phyloP scores from a whole-genome alignment of 352 stramenopile genomes.

The Elongisporangium senticosum region DNA sequence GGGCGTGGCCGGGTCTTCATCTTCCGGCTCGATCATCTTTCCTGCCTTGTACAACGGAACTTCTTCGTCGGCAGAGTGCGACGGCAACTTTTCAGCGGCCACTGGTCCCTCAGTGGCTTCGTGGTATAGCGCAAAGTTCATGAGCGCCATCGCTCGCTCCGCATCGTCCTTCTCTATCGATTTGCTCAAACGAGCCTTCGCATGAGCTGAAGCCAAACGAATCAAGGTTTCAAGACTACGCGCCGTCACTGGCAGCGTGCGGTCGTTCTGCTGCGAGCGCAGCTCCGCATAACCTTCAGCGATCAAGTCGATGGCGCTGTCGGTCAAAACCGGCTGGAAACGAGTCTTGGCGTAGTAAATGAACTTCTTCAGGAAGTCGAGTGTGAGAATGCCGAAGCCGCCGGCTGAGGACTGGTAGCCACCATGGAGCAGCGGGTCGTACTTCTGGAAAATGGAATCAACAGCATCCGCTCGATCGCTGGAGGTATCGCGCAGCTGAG shows the following conservation, averaged over 20 bases:
- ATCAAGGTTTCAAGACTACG: conserved; percentile 99
- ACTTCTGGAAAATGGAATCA: conserved; percentile 90
- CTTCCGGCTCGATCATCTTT: conserved; percentile 11
- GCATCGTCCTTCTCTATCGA: conserved; percentile 80
- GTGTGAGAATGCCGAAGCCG: conserved; percentile 84
- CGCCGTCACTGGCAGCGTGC: conserved; percentile 95
- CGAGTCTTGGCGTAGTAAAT: conserved; percentile 98
- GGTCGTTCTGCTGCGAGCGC: conserved; percentile 91
- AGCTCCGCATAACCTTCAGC: conserved; percentile 97
- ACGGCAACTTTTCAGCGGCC: not conserved
- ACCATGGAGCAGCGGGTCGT: conserved; percentile 84
- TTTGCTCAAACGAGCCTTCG: conserved; percentile 93
- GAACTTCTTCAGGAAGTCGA: conserved; percentile 99
- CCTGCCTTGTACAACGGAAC: conserved; percentile 6
- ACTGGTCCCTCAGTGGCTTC: conserved; percentile 61
- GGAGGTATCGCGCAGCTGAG: conserved; percentile 49
- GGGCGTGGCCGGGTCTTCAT: conserved; percentile 6
- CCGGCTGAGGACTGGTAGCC: conserved; percentile 54
- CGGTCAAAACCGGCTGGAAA: conserved; percentile 81
- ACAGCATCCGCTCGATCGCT: conserved; percentile 59
- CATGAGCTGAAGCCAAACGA: conserved; percentile 96
- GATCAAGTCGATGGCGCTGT: conserved; percentile 91
- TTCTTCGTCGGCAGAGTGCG: conserved; percentile 15
- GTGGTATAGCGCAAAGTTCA: conserved; percentile 98
- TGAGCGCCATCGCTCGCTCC: conserved; percentile 92